phyloP scores from a whole-genome alignment of 495 filamentous ascomycete species.

The Xylaria grammica region DNA sequence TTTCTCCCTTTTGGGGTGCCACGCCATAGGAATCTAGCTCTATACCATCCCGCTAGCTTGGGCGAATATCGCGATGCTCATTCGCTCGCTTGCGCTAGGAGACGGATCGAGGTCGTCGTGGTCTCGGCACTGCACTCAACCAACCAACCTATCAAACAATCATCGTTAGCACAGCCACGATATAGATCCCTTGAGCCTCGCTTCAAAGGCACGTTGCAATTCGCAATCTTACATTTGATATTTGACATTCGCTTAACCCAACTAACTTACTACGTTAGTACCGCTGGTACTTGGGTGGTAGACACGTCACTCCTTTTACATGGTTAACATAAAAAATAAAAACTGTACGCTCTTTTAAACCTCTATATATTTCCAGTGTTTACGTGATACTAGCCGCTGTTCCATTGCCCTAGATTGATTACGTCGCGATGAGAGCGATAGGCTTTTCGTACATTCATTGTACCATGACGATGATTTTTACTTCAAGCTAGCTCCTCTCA shows the following conservation, averaged over 20 bases:
- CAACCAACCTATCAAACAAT: not conserved
- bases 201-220: not conserved
- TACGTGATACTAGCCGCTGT: too few relatives aligned
- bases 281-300: not conserved
- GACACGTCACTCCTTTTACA: not conserved
- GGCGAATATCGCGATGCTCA: not conserved
- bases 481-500: too few relatives aligned
- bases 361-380: not conserved
- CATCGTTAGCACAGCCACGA: not conserved
- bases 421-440: too few relatives aligned
- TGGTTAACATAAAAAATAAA: not conserved
- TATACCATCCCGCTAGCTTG: not conserved
- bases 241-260: not conserved
- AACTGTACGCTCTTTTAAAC: constrained; percentile 4
- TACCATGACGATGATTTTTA: too few relatives aligned
- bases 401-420: too few relatives aligned
- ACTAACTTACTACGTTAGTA: not conserved
- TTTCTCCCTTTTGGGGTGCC: not conserved
- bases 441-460: too few relatives aligned
- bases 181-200: not conserved
- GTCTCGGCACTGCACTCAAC: not conserved
- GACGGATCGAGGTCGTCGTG: not conserved
- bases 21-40: not conserved
- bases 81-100: not conserved
- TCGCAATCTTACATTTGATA: constrained; percentile 4